A percentile compares a stretch with the other conserved stretches of the same genome.
Conservation (phyloP, 2,329 filamentous ascomycete genomes). For the Alternaria gaisen region DNA sequence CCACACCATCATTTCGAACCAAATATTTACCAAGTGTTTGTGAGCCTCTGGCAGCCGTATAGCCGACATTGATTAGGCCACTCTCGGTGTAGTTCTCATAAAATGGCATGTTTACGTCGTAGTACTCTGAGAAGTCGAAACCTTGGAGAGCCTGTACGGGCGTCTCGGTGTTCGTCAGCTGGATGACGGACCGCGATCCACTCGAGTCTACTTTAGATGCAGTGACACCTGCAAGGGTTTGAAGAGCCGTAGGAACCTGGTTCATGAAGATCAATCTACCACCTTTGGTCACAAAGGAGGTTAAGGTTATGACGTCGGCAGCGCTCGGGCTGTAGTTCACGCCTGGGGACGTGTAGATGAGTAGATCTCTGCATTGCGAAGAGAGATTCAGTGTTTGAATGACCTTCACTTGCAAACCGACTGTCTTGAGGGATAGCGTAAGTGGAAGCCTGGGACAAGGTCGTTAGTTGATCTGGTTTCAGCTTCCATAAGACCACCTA, state of each 20-base stretch:
- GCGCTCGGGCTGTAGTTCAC: conserved; percentile 14
- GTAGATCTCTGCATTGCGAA: conserved; percentile 11
- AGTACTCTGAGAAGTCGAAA: conserved; percentile 12
- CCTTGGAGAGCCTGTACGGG: conserved; percentile 9
- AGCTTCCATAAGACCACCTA: not conserved
- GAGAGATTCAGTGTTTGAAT: conserved; percentile 11
- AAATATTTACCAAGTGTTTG: conserved; percentile 13
- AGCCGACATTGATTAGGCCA: conserved; percentile 15
- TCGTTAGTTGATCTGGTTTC: not conserved
- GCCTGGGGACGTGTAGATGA: conserved; percentile 12
- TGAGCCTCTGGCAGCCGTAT: conserved; percentile 8
- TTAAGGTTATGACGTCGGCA: conserved; percentile 7
- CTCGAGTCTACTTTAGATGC: conserved; percentile 12
- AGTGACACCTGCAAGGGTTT: conserved; percentile 12
- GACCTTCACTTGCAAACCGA: conserved; percentile 14
- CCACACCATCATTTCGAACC: conserved; percentile 5
- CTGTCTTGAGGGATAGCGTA: conserved; percentile 10
- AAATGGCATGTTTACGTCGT: conserved; percentile 15
- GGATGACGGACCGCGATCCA: conserved; percentile 9
- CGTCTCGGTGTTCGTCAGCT: conserved; percentile 11
- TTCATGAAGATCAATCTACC: conserved; percentile 18
- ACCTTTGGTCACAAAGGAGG: conserved; percentile 12
- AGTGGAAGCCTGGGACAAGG: conserved; percentile 6
- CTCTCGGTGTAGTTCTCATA: conserved; percentile 13
- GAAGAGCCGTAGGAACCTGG: conserved; percentile 10